Conservation (phyloP, 75 land plant species). For the Picea glauca region DNA sequence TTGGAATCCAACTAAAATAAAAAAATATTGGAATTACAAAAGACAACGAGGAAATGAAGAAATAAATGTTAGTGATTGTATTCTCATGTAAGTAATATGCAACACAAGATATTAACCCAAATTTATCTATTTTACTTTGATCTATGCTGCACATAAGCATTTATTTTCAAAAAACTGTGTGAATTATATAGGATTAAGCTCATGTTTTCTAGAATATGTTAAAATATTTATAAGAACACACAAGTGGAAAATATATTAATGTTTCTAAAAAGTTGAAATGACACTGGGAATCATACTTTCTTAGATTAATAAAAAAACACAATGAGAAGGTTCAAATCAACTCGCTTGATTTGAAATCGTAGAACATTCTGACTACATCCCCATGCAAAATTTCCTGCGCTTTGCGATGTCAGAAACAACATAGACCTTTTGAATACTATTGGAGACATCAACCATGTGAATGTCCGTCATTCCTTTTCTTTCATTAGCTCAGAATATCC, state of each 20-base stretch:
- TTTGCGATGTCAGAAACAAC: slow-evolving; percentile 2
- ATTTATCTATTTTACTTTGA: too few species aligned
- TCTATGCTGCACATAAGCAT: background rate
- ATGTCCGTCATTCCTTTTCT: too few species aligned
- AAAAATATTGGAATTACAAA: too few species aligned
- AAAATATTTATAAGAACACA: background rate
- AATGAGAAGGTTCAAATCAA: background rate
- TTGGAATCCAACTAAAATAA: too few species aligned
- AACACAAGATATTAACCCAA: too few species aligned
- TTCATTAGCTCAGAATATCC: too few species aligned
- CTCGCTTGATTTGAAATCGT: background rate
- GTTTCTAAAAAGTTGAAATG: background rate
- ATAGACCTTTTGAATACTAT: background rate
- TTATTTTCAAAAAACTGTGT: background rate
- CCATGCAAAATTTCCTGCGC: background rate
- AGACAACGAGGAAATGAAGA: too few species aligned
- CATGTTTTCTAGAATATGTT: background rate
- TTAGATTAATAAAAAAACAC: background rate
- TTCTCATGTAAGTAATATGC: too few species aligned
- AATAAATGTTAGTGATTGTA: too few species aligned
- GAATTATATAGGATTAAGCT: background rate
- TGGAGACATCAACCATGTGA: background rate
- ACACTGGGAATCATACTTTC: background rate
- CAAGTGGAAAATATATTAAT: background rate
- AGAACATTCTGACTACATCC: background rate